phyloP scores from a whole-genome alignment of 23 red algal species.

The Chondrus crispus region DNA sequence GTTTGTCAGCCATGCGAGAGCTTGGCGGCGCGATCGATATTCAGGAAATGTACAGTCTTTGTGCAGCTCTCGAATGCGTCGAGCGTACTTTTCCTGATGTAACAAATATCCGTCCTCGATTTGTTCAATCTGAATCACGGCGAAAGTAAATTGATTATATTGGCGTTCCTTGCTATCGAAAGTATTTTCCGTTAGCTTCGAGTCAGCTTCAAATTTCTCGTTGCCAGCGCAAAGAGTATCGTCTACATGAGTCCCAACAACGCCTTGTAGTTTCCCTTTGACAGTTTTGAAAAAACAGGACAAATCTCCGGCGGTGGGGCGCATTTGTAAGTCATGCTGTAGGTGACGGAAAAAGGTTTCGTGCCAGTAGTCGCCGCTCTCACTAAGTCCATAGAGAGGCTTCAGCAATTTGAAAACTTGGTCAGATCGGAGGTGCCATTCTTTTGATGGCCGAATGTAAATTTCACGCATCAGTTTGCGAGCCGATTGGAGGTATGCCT shows the following conservation, averaged over 20 bases:
- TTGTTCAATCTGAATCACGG: background rate
- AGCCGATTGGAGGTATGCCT: conserved; percentile 1
- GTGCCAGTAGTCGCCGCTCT: conserved; percentile 32
- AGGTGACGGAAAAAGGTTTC: conserved; percentile 9
- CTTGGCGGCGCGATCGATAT: background rate
- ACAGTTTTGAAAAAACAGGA: conserved; percentile 1
- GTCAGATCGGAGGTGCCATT: background rate
- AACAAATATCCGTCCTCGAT: background rate
- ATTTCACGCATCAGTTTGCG: background rate
- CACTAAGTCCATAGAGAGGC: background rate
- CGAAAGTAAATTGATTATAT: background rate
- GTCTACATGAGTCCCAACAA: conserved; percentile 13
- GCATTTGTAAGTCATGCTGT: background rate
- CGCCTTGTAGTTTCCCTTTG: background rate
- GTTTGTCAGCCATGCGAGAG: background rate
- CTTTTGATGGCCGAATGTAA: background rate
- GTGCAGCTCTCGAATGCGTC: background rate
- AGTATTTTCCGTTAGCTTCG: background rate
- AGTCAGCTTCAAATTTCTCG: background rate
- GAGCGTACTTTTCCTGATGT: background rate
- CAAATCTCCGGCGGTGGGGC: background rate
- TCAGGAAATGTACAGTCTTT: background rate
- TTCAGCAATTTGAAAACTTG: background rate
- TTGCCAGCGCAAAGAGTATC: conserved; percentile 1
- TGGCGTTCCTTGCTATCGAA: background rate